Percentiles rank a stretch among this genome's conserved stretches.
These are phyloP conservation scores for Penicillium alfredii DNA, from an alignment of 495 filamentous ascomycete species.

Conservation along the genomic window DNA sequence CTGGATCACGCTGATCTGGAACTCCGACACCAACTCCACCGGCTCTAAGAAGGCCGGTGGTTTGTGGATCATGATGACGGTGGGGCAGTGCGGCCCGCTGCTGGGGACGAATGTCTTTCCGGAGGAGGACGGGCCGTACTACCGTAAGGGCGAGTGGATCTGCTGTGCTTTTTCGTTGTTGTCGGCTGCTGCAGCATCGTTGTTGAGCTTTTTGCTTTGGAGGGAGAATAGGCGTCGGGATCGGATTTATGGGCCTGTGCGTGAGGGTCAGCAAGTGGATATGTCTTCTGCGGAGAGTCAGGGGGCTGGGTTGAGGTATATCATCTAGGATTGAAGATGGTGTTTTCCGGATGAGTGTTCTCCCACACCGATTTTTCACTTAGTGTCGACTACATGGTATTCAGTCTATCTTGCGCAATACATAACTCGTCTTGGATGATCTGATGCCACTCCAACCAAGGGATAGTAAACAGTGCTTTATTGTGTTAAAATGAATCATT, in stretches of 20 bases:
- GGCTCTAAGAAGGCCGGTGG: conserved; percentile 11
- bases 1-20: conserved; percentile 7
- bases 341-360: no score
- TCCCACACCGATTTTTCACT: no score
- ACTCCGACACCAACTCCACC: conserved; percentile 7
- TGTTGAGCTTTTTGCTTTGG: conserved; percentile 42
- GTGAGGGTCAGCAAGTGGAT: neutral
- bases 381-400: no score
- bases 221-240: conserved; percentile 50
- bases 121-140: conserved; percentile 43
- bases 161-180: conserved; percentile 56
- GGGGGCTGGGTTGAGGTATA: neutral
- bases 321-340: no score
- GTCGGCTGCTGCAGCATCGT: conserved; percentile 40
- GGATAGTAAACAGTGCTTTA: no score
- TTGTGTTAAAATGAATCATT: no score
- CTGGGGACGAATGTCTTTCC: conserved; percentile 58
- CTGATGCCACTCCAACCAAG: no score
- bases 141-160: conserved; percentile 47
- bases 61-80: conserved; percentile 12
- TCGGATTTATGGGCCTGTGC: conserved; percentile 4
- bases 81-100: conserved; percentile 34
- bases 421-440: no score
- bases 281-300: neutral
- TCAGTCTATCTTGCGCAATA: no score